Base-by-base conservation (phyloP, 2,329 filamentous ascomycete genomes). In the Nothomitra cinnamomea region DNA sequence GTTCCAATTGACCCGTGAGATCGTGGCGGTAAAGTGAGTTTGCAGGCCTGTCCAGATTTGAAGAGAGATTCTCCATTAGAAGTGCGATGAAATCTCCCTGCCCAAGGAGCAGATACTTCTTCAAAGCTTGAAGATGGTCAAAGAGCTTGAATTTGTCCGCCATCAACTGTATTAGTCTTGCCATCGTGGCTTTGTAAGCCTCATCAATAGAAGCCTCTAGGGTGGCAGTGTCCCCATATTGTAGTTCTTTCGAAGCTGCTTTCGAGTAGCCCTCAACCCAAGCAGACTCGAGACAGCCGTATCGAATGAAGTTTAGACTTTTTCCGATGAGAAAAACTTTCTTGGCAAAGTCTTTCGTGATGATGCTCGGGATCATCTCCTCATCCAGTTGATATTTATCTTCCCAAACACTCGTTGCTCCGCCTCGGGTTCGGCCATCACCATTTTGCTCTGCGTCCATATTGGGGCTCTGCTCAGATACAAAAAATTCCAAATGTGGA, bases 261-360 rank as follows among this genome's bases (percentile, higher is more conserved):
- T 94, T 95, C 25, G 89, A 95, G 68, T 98, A 96, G 32, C 82
- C 82, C 63, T 95, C 89, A 1, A 98, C 92, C 92, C 92, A 98
- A 32, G 83, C 80, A 22, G 88, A 87, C 65, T 98, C 94, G 7
- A 84, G 84, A 64, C 92, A 98, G 60, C 88, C 90, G 67, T 95
- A 89, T 22, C 92, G 83, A 64, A 98, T 95, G 67, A 98, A 98
- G 67, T 98, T 98, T 53, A 98, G 76, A 2, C 89, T 95, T 67
- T 98, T 98, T 54, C 92, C 92, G 60, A 98, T 98, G 6, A 98
- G 71, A 61, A 96, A 96, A 4, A 98, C 87, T 64, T 95, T 95
- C 60, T 92, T 87, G 0, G 92, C 88, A 68, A 98, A 95, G 57
- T 95, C 89, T 45, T 84, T 77, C 0, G 87, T 94, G 60, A 95